phyloP scores from a whole-genome alignment of 2,329 filamentous ascomycete species.

The Neurospora crassa region DNA sequence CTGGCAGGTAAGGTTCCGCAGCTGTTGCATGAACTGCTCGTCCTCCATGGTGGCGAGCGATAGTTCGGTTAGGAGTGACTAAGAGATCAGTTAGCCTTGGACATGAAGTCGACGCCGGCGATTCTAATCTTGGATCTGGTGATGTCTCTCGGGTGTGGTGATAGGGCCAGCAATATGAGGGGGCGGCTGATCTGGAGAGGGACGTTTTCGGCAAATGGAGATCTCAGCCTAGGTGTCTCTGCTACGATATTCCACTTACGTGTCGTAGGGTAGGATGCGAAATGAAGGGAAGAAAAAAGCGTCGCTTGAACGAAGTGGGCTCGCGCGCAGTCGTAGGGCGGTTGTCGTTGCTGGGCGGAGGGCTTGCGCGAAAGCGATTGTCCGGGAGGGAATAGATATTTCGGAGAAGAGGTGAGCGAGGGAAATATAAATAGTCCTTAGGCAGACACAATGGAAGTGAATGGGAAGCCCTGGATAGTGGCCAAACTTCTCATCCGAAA shows the following conservation, averaged over 20 bases:
- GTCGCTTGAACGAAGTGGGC: not conserved
- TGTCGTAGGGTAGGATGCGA: not conserved
- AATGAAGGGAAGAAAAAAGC: not conserved
- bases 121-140: not conserved
- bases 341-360: not conserved
- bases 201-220: not conserved
- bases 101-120: not conserved
- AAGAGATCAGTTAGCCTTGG: not conserved
- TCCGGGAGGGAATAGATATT: not conserved
- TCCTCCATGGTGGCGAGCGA: conserved; percentile 6
- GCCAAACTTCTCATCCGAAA: not conserved
- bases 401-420: not conserved
- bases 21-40: conserved; percentile 5
- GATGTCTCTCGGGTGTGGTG: not conserved
- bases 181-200: not conserved
- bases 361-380: not conserved
- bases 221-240: not conserved
- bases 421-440: not conserved
- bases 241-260: not conserved
- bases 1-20: conserved; percentile 7
- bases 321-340: not conserved
- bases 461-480: not conserved
- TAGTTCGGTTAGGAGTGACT: not conserved
- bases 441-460: not conserved
- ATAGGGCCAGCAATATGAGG: not conserved